These are phyloP conservation scores for Crucihimalaya himalaica DNA, from an alignment of 345 rosid species.

Conservation along the genomic window DNA sequence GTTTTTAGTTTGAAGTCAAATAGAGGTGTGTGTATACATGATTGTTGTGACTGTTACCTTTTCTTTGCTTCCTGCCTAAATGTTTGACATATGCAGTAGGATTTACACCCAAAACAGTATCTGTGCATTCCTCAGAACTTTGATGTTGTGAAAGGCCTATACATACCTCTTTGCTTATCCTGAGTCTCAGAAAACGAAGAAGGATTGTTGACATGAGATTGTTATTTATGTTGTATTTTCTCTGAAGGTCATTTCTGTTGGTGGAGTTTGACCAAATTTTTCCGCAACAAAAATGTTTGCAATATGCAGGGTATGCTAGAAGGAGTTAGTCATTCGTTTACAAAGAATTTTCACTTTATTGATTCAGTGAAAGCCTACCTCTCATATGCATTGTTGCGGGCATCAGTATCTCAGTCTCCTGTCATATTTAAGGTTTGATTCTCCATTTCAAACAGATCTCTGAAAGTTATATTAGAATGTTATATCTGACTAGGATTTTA, in stretches of 20 bases:
- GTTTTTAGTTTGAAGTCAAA: not conserved
- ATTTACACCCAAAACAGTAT: constrained; percentile 22
- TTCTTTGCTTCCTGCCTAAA: constrained; percentile 27
- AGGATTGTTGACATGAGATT: constrained; percentile 5
- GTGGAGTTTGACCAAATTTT: constrained; percentile 24
- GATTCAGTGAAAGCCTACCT: constrained; percentile 99
- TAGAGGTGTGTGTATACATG: constrained; percentile 7
- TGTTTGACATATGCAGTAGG: constrained; percentile 10
- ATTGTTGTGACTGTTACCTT: constrained; percentile 2
- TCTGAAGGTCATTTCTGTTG: constrained; percentile 12
- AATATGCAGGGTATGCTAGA: constrained; percentile 81
- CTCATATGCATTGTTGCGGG: constrained; percentile 91
- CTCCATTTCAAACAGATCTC: constrained; percentile 24
- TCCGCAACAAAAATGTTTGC: constrained; percentile 26
- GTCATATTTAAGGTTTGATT: constrained; percentile 86
- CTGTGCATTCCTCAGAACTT: constrained; percentile 18
- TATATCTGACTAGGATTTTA: constrained; percentile 38
- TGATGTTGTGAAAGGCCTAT: constrained; percentile 13
- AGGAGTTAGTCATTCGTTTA: constrained; percentile 93
- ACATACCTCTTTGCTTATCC: not conserved
- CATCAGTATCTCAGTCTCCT: constrained; percentile 88
- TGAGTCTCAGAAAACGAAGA: constrained; percentile 11
- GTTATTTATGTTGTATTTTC: constrained; percentile 15
- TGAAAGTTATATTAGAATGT: constrained; percentile 27
- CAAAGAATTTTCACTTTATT: constrained; percentile 92